Evolutionary conservation across 768 basidiomycete species (phyloP), one percentile per base, ranked within the genome.

Genomic region (Gloeostereum incarnatum): DNA sequence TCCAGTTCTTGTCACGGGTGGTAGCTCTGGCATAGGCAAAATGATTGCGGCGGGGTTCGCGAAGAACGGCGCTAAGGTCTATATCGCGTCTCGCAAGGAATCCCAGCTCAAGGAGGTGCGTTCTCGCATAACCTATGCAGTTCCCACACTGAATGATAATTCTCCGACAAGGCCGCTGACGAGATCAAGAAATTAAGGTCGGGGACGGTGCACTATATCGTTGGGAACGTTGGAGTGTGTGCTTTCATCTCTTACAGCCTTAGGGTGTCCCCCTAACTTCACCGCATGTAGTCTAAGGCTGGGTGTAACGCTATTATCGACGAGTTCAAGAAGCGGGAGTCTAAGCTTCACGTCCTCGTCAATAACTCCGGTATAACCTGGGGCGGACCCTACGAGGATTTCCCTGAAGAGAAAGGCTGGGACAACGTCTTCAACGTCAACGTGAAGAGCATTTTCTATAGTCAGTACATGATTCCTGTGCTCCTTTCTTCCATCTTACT

Each of bases 31-130:
- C 1, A 74, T 93, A 31, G 89, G 89, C 6, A 78, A 74, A 50
- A 81, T 87, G 73, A 89, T 92, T 49, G 87, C 90, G 17, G 63
- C 75, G 0, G 80, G 84, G 1, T 81, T 88, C 48, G 84, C 81
- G 1, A 75, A 81, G 59, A 91, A 92, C 49, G 90, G 90, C 9
- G 86, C 81, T 23, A 81, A 77, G 48, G 90, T 94, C 29, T 91
- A 92, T 61, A 90, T 93, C 47, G 88, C 90, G 10, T 80, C 86
- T 8, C 69, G 90, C 39, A 91, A 89, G 54, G 84, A 87, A 61
- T 54, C 65, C 14, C 81, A 82, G 49, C 67, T 93, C 41, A 76
- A 82, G 60, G 73, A 83, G 68, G 85, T 81, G 40, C 36, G 68
- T 35, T 18, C 8, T 14, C 7, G 13, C 5, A 14, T 18, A 3